Evolutionary conservation across 768 basidiomycete species (phyloP).

Genomic region (Leccinum truebloodii): DNA sequence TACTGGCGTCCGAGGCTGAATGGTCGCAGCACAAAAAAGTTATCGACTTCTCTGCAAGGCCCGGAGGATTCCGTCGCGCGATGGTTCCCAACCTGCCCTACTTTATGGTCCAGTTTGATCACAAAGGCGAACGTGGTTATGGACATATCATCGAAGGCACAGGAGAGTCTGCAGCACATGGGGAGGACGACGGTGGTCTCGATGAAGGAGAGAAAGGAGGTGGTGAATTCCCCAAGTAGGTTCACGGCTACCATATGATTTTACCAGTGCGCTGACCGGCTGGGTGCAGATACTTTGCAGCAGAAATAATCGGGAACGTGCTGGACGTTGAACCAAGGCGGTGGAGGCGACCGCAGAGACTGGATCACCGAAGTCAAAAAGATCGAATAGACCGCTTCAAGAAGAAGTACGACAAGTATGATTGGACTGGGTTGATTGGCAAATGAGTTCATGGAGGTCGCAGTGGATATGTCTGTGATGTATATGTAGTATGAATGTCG

Average conservation of each 20-base stretch:
- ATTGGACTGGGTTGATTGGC: conserved; percentile 80
- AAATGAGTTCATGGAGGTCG: conserved; percentile 16
- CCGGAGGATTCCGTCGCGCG: conserved; percentile 90
- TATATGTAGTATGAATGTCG: no score
- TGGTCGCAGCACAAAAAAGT: conserved; percentile 99
- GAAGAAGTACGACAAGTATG: conserved; percentile 73
- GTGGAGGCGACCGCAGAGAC: conserved; percentile 79
- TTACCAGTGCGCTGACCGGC: conserved; percentile 6
- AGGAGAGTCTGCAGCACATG: conserved; percentile 58
- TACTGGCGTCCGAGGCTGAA: conserved; percentile 88
- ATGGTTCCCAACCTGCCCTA: conserved; percentile 98
- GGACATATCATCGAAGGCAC: conserved; percentile 98
- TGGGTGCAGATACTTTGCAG: conserved; percentile 79
- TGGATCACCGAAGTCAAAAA: conserved; percentile 71
- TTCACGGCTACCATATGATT: background rate
- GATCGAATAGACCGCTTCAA: conserved; percentile 71
- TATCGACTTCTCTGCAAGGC: conserved; percentile 87
- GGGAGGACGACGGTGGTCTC: conserved; percentile 62
- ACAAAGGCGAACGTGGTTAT: conserved; percentile 97
- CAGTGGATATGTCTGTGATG: no score
- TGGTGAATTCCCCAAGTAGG: conserved; percentile 86
- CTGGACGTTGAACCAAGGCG: conserved; percentile 82
- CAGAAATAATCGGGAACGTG: conserved; percentile 91
- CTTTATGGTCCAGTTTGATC: conserved; percentile 98
- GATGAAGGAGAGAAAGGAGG: conserved; percentile 91